phyloP scores from a whole-genome alignment of 345 rosid genomes.

The Jatropha curcas region DNA sequence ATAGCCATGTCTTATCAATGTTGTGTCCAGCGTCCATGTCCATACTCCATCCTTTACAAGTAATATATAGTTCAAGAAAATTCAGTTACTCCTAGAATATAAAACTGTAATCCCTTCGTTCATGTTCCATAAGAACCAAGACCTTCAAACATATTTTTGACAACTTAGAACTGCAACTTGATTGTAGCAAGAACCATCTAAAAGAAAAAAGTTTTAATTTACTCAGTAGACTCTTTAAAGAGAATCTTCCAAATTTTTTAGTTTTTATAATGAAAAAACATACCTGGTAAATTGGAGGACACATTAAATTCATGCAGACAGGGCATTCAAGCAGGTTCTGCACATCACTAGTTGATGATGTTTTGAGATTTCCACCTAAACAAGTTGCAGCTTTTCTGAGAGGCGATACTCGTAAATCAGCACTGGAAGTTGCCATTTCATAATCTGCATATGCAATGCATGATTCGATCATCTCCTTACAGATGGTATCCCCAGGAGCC shows the following conservation, averaged over 20 bases:
- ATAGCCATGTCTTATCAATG: no score
- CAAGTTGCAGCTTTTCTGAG: slow-evolving; percentile 42
- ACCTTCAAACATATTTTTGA: neutral
- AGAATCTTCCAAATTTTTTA: neutral
- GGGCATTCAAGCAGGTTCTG: slow-evolving; percentile 85
- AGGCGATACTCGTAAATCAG: slow-evolving; percentile 46
- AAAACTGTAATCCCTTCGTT: neutral
- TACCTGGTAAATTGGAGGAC: slow-evolving; percentile 91
- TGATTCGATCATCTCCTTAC: slow-evolving; percentile 52
- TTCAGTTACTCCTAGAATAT: neutral
- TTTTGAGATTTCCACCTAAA: slow-evolving; percentile 49
- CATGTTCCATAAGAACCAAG: neutral
- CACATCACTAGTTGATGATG: slow-evolving; percentile 56
- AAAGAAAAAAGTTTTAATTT: neutral
- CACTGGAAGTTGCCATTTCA: slow-evolving; percentile 45
- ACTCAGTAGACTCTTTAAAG: neutral
- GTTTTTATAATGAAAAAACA: slow-evolving; percentile 7
- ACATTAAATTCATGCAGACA: slow-evolving; percentile 72
- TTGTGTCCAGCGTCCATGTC: no score
- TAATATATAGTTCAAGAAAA: neutral
- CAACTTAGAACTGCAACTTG: neutral
- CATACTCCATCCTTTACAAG: neutral
- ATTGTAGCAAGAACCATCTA: neutral
- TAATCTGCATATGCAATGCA: slow-evolving; percentile 44
- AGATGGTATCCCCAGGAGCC: slow-evolving; percentile 61